Conservation (phyloP, 768 basidiomycete species). For the Kwoniella europaea region DNA sequence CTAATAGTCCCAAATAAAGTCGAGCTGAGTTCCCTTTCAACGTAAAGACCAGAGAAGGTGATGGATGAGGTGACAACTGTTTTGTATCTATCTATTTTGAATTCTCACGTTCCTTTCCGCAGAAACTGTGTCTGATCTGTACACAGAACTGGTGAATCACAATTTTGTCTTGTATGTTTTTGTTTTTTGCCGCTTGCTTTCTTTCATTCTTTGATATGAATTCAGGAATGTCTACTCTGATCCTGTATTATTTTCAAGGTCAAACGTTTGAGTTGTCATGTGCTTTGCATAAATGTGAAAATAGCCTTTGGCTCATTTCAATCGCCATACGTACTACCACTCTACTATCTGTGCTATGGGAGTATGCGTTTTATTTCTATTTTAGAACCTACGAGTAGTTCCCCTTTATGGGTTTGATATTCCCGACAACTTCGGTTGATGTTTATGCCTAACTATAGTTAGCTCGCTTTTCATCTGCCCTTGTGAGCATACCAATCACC, state of each 20-base stretch:
- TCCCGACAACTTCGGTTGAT: not conserved
- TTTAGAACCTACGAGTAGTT: not conserved
- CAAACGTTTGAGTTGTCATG: not conserved
- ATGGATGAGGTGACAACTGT: not conserved
- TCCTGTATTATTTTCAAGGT: not conserved
- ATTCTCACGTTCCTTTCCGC: conserved; percentile 17
- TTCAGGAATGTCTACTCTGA: not conserved
- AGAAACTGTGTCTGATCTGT: not conserved
- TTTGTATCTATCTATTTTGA: not conserved
- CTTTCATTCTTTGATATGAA: not conserved
- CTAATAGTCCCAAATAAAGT: not conserved
- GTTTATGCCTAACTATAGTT: not conserved
- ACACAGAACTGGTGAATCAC: not conserved
- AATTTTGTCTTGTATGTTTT: not conserved
- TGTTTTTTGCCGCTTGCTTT: not conserved
- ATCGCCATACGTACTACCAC: not conserved
- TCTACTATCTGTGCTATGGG: not conserved
- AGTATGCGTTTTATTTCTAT: not conserved
- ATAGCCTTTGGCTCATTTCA: not conserved
- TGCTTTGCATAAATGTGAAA: not conserved
- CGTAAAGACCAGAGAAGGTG: not conserved
- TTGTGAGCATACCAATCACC: too few relatives aligned
- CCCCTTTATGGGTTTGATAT: not conserved
- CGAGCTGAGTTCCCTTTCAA: not conserved
- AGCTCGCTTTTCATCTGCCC: not conserved